A percentile compares a stretch with the other conserved stretches of the same genome.
Evolutionary conservation across 176 grass and related monocot genomes (phyloP).

Genomic region (Phoenix dactylifera): DNA sequence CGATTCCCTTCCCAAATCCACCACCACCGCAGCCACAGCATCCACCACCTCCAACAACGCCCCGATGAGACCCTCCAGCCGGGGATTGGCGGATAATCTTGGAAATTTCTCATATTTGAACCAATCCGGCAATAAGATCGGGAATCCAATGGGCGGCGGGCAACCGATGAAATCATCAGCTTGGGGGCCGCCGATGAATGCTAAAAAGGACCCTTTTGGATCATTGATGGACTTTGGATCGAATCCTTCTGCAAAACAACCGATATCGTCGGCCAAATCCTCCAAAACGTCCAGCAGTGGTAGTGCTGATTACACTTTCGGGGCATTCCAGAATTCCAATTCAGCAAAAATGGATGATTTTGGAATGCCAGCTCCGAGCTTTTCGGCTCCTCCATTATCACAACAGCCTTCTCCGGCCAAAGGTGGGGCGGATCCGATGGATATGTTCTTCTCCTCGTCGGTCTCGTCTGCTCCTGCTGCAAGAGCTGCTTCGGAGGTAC

Average conservation of each 20-base stretch:
- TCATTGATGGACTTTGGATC: slow-evolving; percentile 62
- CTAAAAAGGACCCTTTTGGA: slow-evolving; percentile 77
- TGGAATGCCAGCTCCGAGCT: slow-evolving; percentile 14
- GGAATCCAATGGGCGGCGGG: slow-evolving; percentile 1
- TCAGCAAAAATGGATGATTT: slow-evolving; percentile 11
- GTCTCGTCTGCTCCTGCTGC: slow-evolving; percentile 32
- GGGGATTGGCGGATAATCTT: slow-evolving; percentile 21
- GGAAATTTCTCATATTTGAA: slow-evolving; percentile 10
- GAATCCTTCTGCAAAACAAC: slow-evolving; percentile 33
- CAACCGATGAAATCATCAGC: slow-evolving; percentile 51
- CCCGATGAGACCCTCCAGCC: slow-evolving; percentile 22
- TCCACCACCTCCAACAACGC: slow-evolving; percentile 5
- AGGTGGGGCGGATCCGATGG: slow-evolving; percentile 43
- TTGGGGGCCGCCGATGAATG: slow-evolving; percentile 28
- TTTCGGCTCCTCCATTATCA: slow-evolving; percentile 26
- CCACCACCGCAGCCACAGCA: slow-evolving; percentile 15
- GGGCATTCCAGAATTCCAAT: slow-evolving; percentile 37
- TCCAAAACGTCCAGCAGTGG: slow-evolving; percentile 10
- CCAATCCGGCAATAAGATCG: slow-evolving; percentile 4
- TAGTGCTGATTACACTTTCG: slow-evolving; percentile 35
- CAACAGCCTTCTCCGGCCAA: slow-evolving; percentile 16
- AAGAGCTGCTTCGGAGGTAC: neutral
- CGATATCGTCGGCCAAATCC: slow-evolving; percentile 19
- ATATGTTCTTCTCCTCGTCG: slow-evolving; percentile 67
- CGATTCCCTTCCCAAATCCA: slow-evolving; percentile 58